A percentile compares a stretch with the other conserved stretches of the same genome.
phyloP scores from a whole-genome alignment of 768 basidiomycete species.

The Boletus bicolor region DNA sequence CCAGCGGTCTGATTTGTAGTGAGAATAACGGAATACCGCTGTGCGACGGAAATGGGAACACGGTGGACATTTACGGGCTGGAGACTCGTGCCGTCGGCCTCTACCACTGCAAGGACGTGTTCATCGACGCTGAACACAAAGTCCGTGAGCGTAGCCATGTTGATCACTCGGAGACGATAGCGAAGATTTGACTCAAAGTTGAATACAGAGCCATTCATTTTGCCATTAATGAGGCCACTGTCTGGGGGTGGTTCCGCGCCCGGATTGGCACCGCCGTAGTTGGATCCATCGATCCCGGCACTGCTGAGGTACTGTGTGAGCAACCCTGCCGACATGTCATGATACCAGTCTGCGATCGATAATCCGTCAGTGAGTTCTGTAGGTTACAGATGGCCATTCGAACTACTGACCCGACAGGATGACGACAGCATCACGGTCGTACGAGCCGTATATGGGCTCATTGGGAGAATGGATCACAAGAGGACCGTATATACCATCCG shows the following conservation, averaged over 20 bases:
- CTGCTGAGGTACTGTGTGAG: conserved; percentile 30
- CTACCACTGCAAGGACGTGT: conserved; percentile 46
- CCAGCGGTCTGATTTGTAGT: conserved; percentile 37
- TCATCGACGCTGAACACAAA: conserved; percentile 44
- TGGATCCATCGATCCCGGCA: conserved; percentile 26
- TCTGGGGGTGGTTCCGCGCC: conserved; percentile 39
- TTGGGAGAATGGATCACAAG: conserved; percentile 43
- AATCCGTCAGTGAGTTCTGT: neutral
- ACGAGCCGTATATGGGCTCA: conserved; percentile 31
- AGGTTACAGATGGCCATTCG: neutral
- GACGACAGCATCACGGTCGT: conserved; percentile 41
- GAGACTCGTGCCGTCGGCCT: conserved; percentile 46
- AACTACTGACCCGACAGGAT: conserved; percentile 32
- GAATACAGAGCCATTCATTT: conserved; percentile 23
- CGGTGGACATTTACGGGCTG: conserved; percentile 37
- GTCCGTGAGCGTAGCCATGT: conserved; percentile 46
- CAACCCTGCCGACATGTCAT: conserved; percentile 29
- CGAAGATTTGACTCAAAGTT: conserved; percentile 33
- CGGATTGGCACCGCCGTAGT: conserved; percentile 30
- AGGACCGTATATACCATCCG: conserved; percentile 49
- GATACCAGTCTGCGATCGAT: conserved; percentile 31
- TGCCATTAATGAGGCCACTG: conserved; percentile 36
- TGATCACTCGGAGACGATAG: conserved; percentile 48
- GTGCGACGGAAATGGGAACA: conserved; percentile 43
- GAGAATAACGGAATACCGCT: conserved; percentile 50